Base-by-base conservation (phyloP, 1,284 basidiomycete genomes). In the Malassezia equina region DNA sequence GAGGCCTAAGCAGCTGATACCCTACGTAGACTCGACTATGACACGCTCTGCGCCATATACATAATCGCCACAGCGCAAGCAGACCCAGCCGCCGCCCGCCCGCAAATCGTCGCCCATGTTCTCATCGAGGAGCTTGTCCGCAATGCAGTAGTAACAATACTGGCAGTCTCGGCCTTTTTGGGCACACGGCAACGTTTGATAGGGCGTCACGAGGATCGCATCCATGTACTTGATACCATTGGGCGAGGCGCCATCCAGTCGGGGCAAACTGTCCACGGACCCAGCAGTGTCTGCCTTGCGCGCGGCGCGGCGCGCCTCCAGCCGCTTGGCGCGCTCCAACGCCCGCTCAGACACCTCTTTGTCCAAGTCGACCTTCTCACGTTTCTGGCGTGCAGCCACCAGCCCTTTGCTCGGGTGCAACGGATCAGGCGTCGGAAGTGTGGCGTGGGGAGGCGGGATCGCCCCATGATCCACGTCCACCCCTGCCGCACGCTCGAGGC, bases 71-170 rank as follows among this genome's bases (percentile, higher is more conserved):
- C 73, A 75, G 25, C 69, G 61, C 33, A 74, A 59, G 50, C 73
- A 75, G 29, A 59, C 57, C 73, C 73, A 75, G 1, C 69, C 61
- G 24, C 60, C 62, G 8, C 39, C 17, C 1, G 60, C 55, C 51
- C 62, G 59, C 41, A 72, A 32, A 47, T 69, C 68, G 44, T 72
- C 72, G 49, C 63, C 68, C 58, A 63, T 66, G 33, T 65, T 60
- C 28, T 74, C 70, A 29, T 59, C 57, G 7, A 73, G 47, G 41
- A 75, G 52, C 52, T 65, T 60, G 17, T 53, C 61, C 4, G 66
- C 58, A 24, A 74, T 62, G 55, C 72, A 75, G 28, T 64, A 60
- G 47, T 75, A 75, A 61, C 72, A 75, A 52, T 75, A 75, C 11
- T 32, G 25, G 33, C 58, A 60, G 9, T 29, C 33, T 17, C 21